A percentile compares a stretch with the other conserved stretches of the same genome.
phyloP scores from a whole-genome alignment of 306 rosid genomes.

The Mimosa bimucronata region DNA sequence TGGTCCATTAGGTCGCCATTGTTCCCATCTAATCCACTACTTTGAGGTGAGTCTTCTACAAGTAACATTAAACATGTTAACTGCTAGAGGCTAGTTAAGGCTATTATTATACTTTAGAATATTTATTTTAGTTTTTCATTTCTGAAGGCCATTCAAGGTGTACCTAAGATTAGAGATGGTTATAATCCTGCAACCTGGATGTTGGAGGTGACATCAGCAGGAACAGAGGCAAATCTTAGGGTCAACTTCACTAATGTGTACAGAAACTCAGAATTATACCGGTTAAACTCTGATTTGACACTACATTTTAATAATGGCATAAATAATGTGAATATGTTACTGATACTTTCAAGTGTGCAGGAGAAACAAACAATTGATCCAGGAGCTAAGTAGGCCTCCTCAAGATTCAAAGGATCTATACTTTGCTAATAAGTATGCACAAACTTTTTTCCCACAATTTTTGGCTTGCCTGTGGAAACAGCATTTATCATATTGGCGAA shows the following conservation, averaged over 20 bases:
- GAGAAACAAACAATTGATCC: slow-evolving; percentile 27
- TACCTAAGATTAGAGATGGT: slow-evolving; percentile 73
- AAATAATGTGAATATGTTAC: not conserved
- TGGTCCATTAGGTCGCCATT: slow-evolving; percentile 60
- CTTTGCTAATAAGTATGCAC: slow-evolving; percentile 11
- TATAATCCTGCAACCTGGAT: slow-evolving; percentile 96
- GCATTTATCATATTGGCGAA: slow-evolving; percentile 27
- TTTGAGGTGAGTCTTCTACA: slow-evolving; percentile 49
- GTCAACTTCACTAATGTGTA: slow-evolving; percentile 44
- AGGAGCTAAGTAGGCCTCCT: slow-evolving; percentile 17
- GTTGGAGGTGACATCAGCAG: slow-evolving; percentile 83
- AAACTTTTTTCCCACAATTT: not conserved
- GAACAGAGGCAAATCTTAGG: slow-evolving; percentile 65
- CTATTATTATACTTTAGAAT: not conserved
- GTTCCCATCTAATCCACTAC: slow-evolving; percentile 47
- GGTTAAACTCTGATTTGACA: slow-evolving; percentile 2
- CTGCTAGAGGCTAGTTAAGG: not conserved
- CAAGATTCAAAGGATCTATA: slow-evolving; percentile 20
- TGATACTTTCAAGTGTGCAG: not conserved
- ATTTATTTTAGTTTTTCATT: not conserved
- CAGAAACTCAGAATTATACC: slow-evolving; percentile 18
- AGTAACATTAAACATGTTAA: not conserved
- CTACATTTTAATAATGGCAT: not conserved
- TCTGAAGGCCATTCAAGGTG: slow-evolving; percentile 67
- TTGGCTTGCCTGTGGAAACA: slow-evolving; percentile 31